Base-by-base conservation (phyloP, 805 yeast species). In the Wickerhamomyces alni region DNA sequence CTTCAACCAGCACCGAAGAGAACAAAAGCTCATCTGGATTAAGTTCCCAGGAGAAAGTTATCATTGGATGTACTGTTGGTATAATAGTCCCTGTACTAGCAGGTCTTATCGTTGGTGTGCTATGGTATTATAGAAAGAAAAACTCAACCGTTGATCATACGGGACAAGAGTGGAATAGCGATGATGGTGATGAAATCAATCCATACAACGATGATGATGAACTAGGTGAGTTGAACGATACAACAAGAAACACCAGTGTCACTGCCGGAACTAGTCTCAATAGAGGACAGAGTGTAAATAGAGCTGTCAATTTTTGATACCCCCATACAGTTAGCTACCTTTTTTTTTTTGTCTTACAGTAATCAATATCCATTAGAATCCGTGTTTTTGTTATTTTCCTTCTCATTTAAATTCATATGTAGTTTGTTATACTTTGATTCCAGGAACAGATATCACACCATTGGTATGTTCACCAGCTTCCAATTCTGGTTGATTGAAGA, bases 61-160 rank as follows among this genome's bases (percentile, higher is more conserved):
- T 82, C 18, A 70, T 80, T 38, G 88, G 88, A 30, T 79, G 80
- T 42, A 81, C 77, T 22, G 81, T 82, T 6, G 88, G 88, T 40
- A 72, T 83, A 12, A 86, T 86, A 38, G 77, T 80, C 1, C 85
- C 89, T 2, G 46, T 74, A 0, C 55, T 79, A 2, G 30, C 62
- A 1, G 48, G 50, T 3, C 40, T 46, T 2, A 30, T 36, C 3
- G 22, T 42, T 8, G 40, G 40, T 13, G 42, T 38, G 2, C 44
- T 50, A 9, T 44, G 50, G 49, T 48, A 44, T 37, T 42, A 41
- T 16, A 46, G 45, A 35, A 48, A 44, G 27, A 46, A 41, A 16
- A 45, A 42, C 35, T 22, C 41, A 8, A 28, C 36, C 11, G 39
- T 46, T 27, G 58, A 50, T 30, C 53, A 46, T 33, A 46, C 56